Evolutionary conservation across 2,329 filamentous ascomycete genomes (phyloP), one percentile per base, ranked within the genome.

Genomic region (Cercospora sp.): DNA sequence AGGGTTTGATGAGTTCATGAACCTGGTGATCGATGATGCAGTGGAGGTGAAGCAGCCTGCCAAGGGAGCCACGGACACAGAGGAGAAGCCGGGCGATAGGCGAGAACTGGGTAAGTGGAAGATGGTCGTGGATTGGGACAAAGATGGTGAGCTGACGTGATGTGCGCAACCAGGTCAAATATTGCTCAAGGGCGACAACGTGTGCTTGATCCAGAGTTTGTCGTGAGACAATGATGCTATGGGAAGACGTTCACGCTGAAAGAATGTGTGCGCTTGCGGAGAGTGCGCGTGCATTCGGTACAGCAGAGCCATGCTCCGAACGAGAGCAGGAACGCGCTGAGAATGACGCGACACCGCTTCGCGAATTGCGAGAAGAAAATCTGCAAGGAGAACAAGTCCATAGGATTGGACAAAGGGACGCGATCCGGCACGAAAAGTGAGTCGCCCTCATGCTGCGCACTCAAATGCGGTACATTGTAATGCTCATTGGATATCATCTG

Each of bases 1-100:
- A 77, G 94, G 95, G 13, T 99, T 99, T 74, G 95, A 99, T 79
- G 95, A 99, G 81, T 99, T 98, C 83, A 97, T 99, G 94, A 99
- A 99, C 83, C 85, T 99, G 60, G 95, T 98, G 45, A 87, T 97
- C 73, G 95, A 99, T 77, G 93, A 99, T 75, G 95, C 95, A 31
- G 89, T 97, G 66, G 94, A 98, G 82, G 93, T 99, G 55, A 91
- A 90, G 80, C 71, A 72, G 68, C 66, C 69, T 16, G 71, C 39
- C 13, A 72, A 72, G 65, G 71, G 71, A 30, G 23, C 26, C 4
- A 58, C 45, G 3, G 53, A 70, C 63, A 72, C 65, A 12, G 67
- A 68, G 64, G 71, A 68, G 30, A 69, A 70, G 69, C 59, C 67
- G 62, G 59, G 68, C 69, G 64, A 59, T 69, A 33, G 71, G 71